Evolutionary conservation across 2,329 filamentous ascomycete species (phyloP).

Genomic region (Dothistroma septosporum): DNA sequence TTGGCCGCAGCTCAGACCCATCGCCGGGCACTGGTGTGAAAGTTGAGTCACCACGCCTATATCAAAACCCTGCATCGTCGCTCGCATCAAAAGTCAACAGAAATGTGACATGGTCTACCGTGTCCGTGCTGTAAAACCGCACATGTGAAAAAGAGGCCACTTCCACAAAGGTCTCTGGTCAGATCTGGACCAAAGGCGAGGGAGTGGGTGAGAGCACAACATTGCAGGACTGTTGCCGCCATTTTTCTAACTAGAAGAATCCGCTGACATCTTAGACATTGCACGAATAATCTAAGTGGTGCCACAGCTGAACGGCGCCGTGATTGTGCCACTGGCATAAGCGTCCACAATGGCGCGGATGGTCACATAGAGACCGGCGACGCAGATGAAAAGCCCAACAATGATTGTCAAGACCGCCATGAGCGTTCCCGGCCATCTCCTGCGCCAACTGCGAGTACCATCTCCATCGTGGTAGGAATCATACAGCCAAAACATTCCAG

Average conservation of each 20-base stretch:
- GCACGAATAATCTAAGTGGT: not conserved
- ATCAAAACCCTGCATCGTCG: not conserved
- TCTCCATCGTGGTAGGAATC: slow-evolving; percentile 45
- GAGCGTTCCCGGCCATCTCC: slow-evolving; percentile 33
- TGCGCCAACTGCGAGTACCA: slow-evolving; percentile 26
- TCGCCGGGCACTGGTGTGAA: not conserved
- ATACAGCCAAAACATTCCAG: slow-evolving; percentile 52
- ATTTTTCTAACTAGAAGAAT: not conserved
- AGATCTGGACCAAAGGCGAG: no score
- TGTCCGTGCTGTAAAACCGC: not conserved
- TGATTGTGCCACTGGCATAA: slow-evolving; percentile 20
- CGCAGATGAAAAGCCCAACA: slow-evolving; percentile 47
- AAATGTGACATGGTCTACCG: not conserved
- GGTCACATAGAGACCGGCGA: slow-evolving; percentile 47
- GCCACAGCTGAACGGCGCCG: slow-evolving; percentile 11
- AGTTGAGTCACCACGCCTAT: not conserved
- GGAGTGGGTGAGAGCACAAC: not conserved
- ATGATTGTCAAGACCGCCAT: slow-evolving; percentile 43
- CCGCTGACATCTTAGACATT: not conserved
- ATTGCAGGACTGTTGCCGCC: not conserved
- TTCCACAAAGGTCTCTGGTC: not conserved
- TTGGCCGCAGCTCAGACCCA: not conserved
- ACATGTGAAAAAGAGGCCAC: not conserved
- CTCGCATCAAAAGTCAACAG: not conserved
- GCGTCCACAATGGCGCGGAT: slow-evolving; percentile 39